These are phyloP conservation scores for Penicillium griseofulvum DNA, from an alignment of 2,329 filamentous ascomycete genomes.

Conservation along the genomic window DNA sequence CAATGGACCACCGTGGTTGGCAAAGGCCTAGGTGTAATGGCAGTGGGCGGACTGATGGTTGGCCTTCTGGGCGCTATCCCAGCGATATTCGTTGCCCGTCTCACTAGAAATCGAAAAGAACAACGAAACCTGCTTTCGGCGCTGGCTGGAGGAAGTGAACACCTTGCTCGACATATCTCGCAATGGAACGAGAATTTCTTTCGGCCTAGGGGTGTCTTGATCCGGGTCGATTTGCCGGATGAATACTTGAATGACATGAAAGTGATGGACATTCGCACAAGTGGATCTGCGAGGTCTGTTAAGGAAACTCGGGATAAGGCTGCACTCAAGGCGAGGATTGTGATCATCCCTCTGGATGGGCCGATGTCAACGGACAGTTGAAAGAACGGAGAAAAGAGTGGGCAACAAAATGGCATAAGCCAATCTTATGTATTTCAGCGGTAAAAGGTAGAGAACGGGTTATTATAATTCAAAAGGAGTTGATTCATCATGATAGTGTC, in stretches of 20 bases:
- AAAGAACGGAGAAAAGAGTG: not conserved
- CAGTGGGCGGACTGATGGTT: constrained; percentile 31
- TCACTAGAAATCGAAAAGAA: constrained; percentile 22
- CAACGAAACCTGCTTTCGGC: constrained; percentile 26
- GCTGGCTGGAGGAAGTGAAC: constrained; percentile 12
- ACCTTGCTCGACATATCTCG: constrained; percentile 22
- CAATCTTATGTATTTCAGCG: not conserved
- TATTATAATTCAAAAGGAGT: not conserved
- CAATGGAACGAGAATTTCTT: constrained; percentile 33
- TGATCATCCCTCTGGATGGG: constrained; percentile 26
- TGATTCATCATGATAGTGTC: not conserved
- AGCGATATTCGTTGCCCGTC: constrained; percentile 23
- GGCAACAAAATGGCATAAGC: not conserved
- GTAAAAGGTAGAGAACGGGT: not conserved
- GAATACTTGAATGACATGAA: constrained; percentile 26
- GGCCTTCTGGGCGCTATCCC: constrained; percentile 31
- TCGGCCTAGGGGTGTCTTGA: constrained; percentile 26
- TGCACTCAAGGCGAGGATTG: constrained; percentile 26
- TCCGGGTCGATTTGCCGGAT: constrained; percentile 32
- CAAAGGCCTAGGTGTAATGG: constrained; percentile 29
- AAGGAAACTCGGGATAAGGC: constrained; percentile 15
- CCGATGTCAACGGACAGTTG: not conserved
- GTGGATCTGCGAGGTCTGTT: not conserved
- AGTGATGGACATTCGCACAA: constrained; percentile 21
- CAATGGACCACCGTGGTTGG: constrained; percentile 33